Conservation (phyloP, 768 basidiomycete genomes). For the Lactarius trivialis region DNA sequence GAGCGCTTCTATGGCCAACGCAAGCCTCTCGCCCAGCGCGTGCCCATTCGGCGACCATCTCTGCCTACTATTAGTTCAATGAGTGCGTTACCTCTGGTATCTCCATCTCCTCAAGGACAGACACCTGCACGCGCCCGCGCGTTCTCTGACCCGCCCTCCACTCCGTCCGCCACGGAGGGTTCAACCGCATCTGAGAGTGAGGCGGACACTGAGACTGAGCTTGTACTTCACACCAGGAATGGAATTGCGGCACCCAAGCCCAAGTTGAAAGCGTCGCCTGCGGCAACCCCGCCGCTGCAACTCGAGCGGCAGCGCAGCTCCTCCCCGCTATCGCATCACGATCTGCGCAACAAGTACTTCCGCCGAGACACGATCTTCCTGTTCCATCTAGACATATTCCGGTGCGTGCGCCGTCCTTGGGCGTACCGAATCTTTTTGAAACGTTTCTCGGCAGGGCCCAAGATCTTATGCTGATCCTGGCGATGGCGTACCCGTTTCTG, state of each 20-base stretch:
- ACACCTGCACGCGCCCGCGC: slow-evolving; percentile 11
- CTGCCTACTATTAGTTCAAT: slow-evolving; percentile 19
- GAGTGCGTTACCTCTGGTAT: slow-evolving; percentile 28
- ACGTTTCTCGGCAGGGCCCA: slow-evolving; percentile 50
- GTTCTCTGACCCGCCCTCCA: slow-evolving; percentile 31
- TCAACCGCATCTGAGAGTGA: slow-evolving; percentile 66
- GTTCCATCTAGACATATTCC: slow-evolving; percentile 74
- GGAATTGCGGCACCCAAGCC: background rate
- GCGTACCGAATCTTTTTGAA: background rate
- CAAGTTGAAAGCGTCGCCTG: background rate
- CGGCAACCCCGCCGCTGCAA: background rate
- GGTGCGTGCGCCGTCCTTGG: slow-evolving; percentile 42
- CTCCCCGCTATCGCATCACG: slow-evolving; percentile 62
- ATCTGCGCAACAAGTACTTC: slow-evolving; percentile 87
- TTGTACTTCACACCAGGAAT: slow-evolving; percentile 18
- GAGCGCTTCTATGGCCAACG: slow-evolving; percentile 90
- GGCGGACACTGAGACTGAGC: slow-evolving; percentile 43
- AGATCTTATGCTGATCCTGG: slow-evolving; percentile 73
- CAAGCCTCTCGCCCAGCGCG: slow-evolving; percentile 82
- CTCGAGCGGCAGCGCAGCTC: slow-evolving; percentile 20
- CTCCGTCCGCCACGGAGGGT: slow-evolving; percentile 63
- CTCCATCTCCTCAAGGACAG: slow-evolving; percentile 9
- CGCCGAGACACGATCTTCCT: slow-evolving; percentile 78
- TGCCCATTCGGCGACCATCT: slow-evolving; percentile 42
- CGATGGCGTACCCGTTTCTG: slow-evolving; percentile 61